A percentile compares a stretch with the other conserved stretches of the same genome.
phyloP scores from a whole-genome alignment of 495 filamentous ascomycete species.

The Amorphotheca resinae region DNA sequence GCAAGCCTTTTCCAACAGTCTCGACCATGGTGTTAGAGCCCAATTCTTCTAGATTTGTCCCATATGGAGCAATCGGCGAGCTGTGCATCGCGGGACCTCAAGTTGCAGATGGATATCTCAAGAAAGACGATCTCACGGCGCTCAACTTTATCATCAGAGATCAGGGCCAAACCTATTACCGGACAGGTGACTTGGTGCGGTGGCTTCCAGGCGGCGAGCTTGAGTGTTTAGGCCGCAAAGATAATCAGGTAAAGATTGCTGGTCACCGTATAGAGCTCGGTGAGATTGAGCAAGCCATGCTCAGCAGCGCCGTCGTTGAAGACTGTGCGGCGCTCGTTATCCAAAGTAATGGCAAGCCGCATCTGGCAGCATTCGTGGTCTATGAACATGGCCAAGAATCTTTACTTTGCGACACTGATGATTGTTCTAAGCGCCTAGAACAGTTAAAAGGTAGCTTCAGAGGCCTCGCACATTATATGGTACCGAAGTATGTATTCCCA shows the following conservation, averaged over 20 bases:
- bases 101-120: slow-evolving; percentile 28
- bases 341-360: background rate
- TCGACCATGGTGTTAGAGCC: slow-evolving; percentile 3
- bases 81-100: slow-evolving; percentile 33
- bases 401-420: no score
- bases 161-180: slow-evolving; percentile 25
- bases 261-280: slow-evolving; percentile 91
- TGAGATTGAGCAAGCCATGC: background rate
- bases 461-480: no score
- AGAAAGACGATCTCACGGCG: slow-evolving; percentile 21
- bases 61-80: slow-evolving; percentile 35
- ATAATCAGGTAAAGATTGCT: slow-evolving; percentile 84
- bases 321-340: background rate
- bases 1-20: background rate
- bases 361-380: background rate
- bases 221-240: slow-evolving; percentile 63
- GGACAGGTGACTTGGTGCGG: slow-evolving; percentile 28
- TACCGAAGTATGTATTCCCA: no score
- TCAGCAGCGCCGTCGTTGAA: background rate
- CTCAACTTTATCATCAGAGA: slow-evolving; percentile 22
- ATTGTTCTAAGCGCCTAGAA: no score
- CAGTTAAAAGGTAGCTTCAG: no score
- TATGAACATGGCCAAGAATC: no score
- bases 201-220: slow-evolving; percentile 33
- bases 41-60: slow-evolving; percentile 16